Base-by-base conservation (phyloP, 208 protist genomes). In the Acanthamoeba lenticulata region DNA sequence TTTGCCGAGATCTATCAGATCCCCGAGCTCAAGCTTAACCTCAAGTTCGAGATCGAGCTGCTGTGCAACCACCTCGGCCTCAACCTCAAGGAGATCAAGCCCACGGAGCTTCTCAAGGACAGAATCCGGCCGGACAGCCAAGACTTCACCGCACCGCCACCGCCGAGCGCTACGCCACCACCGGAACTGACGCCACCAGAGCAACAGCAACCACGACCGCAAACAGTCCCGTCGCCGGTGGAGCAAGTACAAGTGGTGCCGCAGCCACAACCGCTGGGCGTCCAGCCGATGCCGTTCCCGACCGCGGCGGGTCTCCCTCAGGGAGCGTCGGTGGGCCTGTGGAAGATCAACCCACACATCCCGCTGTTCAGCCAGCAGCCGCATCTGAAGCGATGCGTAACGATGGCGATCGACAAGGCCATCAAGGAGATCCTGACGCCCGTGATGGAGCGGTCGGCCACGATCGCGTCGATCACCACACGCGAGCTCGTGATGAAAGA, bases 11-110 rank as follows among this genome's bases (percentile, higher is more conserved):
- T 99, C 93, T 99, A 99, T 96, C 95, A 97, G 40, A 95, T 99
- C 9, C 97, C 96, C 21, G 97, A 99, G 90, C 97, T 99, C 17
- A 99, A 99, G 81, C 95, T 99, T 32, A 99, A 99, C 67, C 96
- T 99, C 34, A 99, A 99, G 92, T 99, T 99, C 96, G 99, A 99
- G 96, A 96, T 99, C n/a, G 98, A 99, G 86, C 95, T 98, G 24
- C 95, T 99, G 44, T 98, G 94, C 67, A 97, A 98, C 67, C 96
- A 96, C 38, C 90, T 99, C 21, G 93, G 85, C 2, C 45, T 98
- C 0, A 96, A 98, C 27, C 65, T 99, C 19, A 95, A 60, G 29
- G 81, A 94, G 15, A 91, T 94, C 57, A 74, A 88, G 36, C 81
- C 92, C n/a, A 45, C 92, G 1, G 79, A 94, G n/a, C n/a, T 34